Percentiles rank a stretch among this genome's conserved stretches.
phyloP scores from a whole-genome alignment of 306 rosid species.

The Cotoneaster glaucophyllus region DNA sequence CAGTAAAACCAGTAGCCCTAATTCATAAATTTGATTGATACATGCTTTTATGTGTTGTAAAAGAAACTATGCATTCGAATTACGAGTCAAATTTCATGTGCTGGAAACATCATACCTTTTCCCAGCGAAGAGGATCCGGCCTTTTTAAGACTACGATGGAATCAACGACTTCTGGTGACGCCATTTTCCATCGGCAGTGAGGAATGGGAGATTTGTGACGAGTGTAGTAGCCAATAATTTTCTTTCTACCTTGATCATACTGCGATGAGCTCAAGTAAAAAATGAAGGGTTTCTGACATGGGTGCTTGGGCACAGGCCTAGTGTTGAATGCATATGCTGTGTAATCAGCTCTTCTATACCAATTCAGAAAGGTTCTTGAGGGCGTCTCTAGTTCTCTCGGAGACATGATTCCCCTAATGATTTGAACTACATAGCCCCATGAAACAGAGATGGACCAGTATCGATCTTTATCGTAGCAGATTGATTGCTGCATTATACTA shows the following conservation, averaged over 20 bases:
- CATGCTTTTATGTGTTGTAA: neutral
- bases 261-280: slow-evolving; percentile 38
- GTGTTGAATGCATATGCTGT: slow-evolving; percentile 92
- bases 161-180: slow-evolving; percentile 49
- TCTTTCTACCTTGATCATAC: slow-evolving; percentile 30
- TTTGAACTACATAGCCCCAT: slow-evolving; percentile 84
- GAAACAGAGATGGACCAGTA: slow-evolving; percentile 82
- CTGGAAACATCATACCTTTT: slow-evolving; percentile 38
- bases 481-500: slow-evolving; percentile 86
- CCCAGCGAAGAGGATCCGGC: slow-evolving; percentile 73
- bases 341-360: slow-evolving; percentile 73
- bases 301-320: slow-evolving; percentile 69
- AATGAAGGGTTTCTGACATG: slow-evolving; percentile 71
- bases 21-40: neutral
- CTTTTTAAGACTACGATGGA: slow-evolving; percentile 53
- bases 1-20: neutral
- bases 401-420: slow-evolving; percentile 62
- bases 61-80: neutral
- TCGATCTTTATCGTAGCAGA: slow-evolving; percentile 61
- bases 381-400: slow-evolving; percentile 88
- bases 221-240: slow-evolving; percentile 31
- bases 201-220: slow-evolving; percentile 33
- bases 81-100: neutral
- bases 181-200: slow-evolving; percentile 56
- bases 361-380: slow-evolving; percentile 71